A percentile compares a stretch with the other conserved stretches of the same genome.
These are phyloP conservation scores for Xenosphaeropsis pyriputrescens DNA, from an alignment of 2,329 filamentous ascomycete genomes.

Conservation along the genomic window DNA sequence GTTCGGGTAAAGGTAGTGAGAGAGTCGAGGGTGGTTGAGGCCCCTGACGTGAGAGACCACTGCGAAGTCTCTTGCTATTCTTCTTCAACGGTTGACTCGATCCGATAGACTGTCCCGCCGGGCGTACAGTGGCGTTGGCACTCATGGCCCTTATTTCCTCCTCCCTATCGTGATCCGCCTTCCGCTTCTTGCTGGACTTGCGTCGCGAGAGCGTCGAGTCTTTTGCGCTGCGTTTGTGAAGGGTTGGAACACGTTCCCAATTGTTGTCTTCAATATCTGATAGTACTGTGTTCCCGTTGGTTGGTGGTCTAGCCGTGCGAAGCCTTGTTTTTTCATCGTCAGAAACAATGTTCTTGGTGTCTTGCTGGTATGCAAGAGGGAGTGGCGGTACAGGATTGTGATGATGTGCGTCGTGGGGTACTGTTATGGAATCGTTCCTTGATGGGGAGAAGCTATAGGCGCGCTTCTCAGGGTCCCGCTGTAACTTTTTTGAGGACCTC, in stretches of 20 bases:
- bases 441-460: slow-evolving; percentile 49
- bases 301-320: neutral
- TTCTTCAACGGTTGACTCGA: slow-evolving; percentile 43
- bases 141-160: slow-evolving; percentile 82
- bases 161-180: slow-evolving; percentile 64
- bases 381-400: slow-evolving; percentile 14
- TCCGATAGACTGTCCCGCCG: slow-evolving; percentile 42
- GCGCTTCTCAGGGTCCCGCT: slow-evolving; percentile 31
- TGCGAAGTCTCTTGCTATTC: slow-evolving; percentile 52
- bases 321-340: no score
- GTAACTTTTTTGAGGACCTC: slow-evolving; percentile 19
- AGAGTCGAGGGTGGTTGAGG: slow-evolving; percentile 43
- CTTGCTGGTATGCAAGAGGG: slow-evolving; percentile 2
- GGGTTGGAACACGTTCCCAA: slow-evolving; percentile 33
- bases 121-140: slow-evolving; percentile 45
- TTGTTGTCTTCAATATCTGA: slow-evolving; percentile 17
- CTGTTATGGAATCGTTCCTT: slow-evolving; percentile 35
- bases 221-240: slow-evolving; percentile 45
- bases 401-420: slow-evolving; percentile 16
- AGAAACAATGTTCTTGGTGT: no score
- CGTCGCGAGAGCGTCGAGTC: slow-evolving; percentile 40
- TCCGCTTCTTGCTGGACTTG: slow-evolving; percentile 64
- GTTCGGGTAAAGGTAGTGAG: slow-evolving; percentile 60
- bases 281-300: slow-evolving; percentile 8
- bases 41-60: slow-evolving; percentile 36